Evolutionary conservation across 1,284 basidiomycete species (phyloP).

Genomic region (Austroboletus novae-zelandiae): DNA sequence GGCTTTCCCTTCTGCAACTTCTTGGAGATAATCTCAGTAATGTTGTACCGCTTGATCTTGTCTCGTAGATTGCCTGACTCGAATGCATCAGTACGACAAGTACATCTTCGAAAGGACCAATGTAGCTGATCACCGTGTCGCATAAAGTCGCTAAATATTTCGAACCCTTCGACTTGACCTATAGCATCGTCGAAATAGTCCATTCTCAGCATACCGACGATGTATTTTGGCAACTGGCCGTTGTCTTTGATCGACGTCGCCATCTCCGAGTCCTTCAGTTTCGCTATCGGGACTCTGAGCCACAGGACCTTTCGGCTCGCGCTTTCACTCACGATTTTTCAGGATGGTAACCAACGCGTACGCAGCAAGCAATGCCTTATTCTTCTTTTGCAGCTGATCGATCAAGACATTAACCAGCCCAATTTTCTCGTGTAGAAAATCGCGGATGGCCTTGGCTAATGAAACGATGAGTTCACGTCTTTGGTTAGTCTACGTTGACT

Average conservation of each 20-base stretch:
- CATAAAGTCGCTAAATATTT: constrained; percentile 27
- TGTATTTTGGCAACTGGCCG: constrained; percentile 11
- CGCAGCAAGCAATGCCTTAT: constrained; percentile 11
- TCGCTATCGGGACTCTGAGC: constrained; percentile 4
- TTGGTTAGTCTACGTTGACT: not conserved
- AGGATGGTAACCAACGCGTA: constrained; percentile 15
- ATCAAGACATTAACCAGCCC: constrained; percentile 6
- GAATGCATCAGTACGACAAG: not conserved
- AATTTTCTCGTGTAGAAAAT: not conserved
- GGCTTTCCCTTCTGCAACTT: constrained; percentile 15
- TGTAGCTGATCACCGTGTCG: constrained; percentile 12
- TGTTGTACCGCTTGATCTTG: constrained; percentile 10
- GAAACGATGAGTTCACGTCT: constrained; percentile 4
- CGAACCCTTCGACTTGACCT: constrained; percentile 26
- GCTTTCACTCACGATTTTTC: constrained; percentile 12
- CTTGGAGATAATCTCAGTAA: constrained; percentile 15
- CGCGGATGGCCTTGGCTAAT: constrained; percentile 6
- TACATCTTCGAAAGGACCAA: not conserved
- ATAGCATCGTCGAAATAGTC: constrained; percentile 30
- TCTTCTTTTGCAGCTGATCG: constrained; percentile 8
- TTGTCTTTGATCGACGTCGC: constrained; percentile 4
- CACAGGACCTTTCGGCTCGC: too few species aligned
- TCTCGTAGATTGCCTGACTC: constrained; percentile 15
- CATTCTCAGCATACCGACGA: constrained; percentile 21
- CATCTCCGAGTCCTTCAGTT: constrained; percentile 11